Percentiles rank a stretch among this genome's conserved stretches.
Conservation (phyloP, 2,329 filamentous ascomycete species). For the Sclerotiophoma versabilis region DNA sequence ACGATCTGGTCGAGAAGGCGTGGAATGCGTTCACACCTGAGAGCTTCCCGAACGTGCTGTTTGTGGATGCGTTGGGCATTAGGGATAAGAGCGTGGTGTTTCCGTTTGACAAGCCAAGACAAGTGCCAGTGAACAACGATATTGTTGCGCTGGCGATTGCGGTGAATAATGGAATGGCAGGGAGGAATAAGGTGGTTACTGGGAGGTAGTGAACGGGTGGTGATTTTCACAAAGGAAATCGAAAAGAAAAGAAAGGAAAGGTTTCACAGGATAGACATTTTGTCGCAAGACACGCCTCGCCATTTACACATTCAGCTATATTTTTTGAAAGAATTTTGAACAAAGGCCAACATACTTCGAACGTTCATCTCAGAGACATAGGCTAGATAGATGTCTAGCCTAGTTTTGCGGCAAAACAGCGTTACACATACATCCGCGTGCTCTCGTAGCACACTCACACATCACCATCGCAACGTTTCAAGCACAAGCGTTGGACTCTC, state of each 20-base stretch:
- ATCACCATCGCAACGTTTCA: background rate
- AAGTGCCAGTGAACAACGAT: slow-evolving; percentile 35
- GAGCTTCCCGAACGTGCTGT: slow-evolving; percentile 47
- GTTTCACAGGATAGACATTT: no score
- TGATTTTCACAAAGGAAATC: background rate
- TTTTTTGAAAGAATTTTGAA: no score
- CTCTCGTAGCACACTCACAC: background rate
- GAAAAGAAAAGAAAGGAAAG: background rate
- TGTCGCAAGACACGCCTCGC: no score
- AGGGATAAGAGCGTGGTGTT: slow-evolving; percentile 42
- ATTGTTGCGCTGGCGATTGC: slow-evolving; percentile 45
- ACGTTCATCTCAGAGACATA: no score
- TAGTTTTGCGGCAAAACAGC: no score
- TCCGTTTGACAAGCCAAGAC: slow-evolving; percentile 37
- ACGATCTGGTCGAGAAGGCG: slow-evolving; percentile 41
- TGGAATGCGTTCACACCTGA: slow-evolving; percentile 45
- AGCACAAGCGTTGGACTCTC: background rate
- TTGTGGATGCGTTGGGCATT: slow-evolving; percentile 44
- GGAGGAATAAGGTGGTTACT: slow-evolving; percentile 38
- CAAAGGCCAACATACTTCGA: no score
- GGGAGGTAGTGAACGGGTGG: slow-evolving; percentile 8
- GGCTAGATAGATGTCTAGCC: no score
- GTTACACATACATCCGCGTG: no score
- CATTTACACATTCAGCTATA: no score
- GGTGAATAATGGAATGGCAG: slow-evolving; percentile 46